Conservation (phyloP, 306 rosid genomes). For the Hippophae tibetana region DNA sequence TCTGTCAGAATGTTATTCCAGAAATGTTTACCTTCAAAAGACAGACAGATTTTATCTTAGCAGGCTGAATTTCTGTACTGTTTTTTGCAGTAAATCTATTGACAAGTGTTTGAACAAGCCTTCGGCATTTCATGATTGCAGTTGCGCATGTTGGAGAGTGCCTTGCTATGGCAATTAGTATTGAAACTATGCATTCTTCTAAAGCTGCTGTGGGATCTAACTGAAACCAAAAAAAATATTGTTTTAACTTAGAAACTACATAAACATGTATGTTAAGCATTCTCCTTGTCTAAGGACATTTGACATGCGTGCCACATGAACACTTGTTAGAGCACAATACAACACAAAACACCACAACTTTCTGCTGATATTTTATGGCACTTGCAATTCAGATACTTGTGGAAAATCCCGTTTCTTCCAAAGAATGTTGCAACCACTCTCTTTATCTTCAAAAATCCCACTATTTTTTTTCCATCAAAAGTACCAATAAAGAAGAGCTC, state of each 20-base stretch:
- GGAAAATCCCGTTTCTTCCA: too few relatives aligned
- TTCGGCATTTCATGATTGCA: slow-evolving; percentile 62
- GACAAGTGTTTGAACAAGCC: slow-evolving; percentile 61
- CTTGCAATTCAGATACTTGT: too few relatives aligned
- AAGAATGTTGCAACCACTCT: too few relatives aligned
- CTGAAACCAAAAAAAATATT: slow-evolving; percentile 40
- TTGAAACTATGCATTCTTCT: slow-evolving; percentile 67
- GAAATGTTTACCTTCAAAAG: slow-evolving; percentile 60
- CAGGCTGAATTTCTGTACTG: slow-evolving; percentile 44
- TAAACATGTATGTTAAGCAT: background rate
- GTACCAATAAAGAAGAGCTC: too few relatives aligned
- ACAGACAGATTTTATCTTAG: slow-evolving; percentile 61
- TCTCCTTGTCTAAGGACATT: background rate
- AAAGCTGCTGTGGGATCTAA: slow-evolving; percentile 50
- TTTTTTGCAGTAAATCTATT: slow-evolving; percentile 47
- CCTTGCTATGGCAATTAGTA: slow-evolving; percentile 77
- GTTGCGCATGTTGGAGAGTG: slow-evolving; percentile 83
- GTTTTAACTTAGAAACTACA: slow-evolving; percentile 3
- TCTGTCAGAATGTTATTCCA: slow-evolving; percentile 15
- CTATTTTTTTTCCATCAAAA: too few relatives aligned
- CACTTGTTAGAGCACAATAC: too few relatives aligned
- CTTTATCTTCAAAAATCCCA: too few relatives aligned
- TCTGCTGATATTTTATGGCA: too few relatives aligned
- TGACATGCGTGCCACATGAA: too few relatives aligned
- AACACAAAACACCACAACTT: too few relatives aligned